Conservation (phyloP, 1,284 basidiomycete species). For the Malassezia sp. region DNA sequence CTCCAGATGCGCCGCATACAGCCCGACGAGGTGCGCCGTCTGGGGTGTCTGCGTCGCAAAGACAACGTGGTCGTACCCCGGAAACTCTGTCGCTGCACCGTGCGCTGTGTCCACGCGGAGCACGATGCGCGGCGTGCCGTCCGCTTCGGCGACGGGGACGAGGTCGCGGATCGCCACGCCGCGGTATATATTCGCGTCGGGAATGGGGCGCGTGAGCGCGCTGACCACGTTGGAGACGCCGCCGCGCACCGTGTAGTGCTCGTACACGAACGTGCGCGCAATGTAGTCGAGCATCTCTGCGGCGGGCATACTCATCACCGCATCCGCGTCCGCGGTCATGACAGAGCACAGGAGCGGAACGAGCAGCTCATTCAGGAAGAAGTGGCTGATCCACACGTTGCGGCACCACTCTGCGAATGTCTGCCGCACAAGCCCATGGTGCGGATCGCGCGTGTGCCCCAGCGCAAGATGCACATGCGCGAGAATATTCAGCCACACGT, state of each 20-base stretch:
- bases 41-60: conserved; percentile 11
- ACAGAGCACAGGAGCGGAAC: conserved; percentile 34
- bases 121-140: background rate
- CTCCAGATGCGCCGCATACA: conserved; percentile 1
- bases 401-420: conserved; percentile 17
- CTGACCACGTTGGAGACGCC: conserved; percentile 36
- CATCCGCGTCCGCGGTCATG: conserved; percentile 25
- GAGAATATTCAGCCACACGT: conserved; percentile 28
- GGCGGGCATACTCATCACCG: conserved; percentile 26
- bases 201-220: conserved; percentile 16
- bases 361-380: conserved; percentile 26
- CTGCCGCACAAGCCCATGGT: conserved; percentile 18
- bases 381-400: conserved; percentile 8
- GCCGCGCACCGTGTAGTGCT: conserved; percentile 35
- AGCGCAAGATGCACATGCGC: conserved; percentile 24
- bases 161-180: conserved; percentile 13
- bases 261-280: conserved; percentile 29
- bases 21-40: background rate
- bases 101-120: conserved; percentile 18
- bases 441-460: conserved; percentile 24
- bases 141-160: background rate
- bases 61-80: conserved; percentile 6
- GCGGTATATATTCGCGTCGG: conserved; percentile 4
- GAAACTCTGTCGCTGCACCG: background rate
- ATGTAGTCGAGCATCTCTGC: conserved; percentile 42